These are phyloP conservation scores for Apiospora hydei DNA, from an alignment of 2,329 filamentous ascomycete species.

Conservation along the genomic window DNA sequence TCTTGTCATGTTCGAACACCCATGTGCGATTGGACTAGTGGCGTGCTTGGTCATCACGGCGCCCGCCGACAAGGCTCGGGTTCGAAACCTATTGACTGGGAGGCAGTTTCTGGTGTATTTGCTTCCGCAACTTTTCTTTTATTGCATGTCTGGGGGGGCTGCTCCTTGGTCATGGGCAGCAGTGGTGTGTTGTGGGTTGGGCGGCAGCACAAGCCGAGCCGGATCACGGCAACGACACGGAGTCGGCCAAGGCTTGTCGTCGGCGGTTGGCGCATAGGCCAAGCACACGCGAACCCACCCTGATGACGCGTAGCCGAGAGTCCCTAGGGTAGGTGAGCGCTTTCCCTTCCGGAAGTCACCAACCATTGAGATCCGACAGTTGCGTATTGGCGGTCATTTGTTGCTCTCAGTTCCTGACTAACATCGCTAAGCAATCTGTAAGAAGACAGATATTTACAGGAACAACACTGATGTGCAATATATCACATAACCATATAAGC, in stretches of 20 bases:
- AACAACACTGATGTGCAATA: background rate
- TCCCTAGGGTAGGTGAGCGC: background rate
- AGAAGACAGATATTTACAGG: background rate
- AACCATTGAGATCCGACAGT: background rate
- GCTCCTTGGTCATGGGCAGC: background rate
- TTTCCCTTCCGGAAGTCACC: too few relatives aligned
- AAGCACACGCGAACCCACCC: background rate
- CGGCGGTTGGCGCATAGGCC: conserved; percentile 11
- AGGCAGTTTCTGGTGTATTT: background rate
- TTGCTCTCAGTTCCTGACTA: background rate
- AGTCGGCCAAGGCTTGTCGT: conserved; percentile 20
- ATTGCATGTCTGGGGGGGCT: background rate
- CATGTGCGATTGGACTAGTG: background rate
- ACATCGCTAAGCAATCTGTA: background rate
- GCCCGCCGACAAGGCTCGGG: background rate
- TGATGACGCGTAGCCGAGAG: background rate
- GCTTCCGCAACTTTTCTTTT: background rate
- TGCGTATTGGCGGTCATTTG: background rate
- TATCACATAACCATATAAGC: too few relatives aligned
- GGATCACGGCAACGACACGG: conserved; percentile 14
- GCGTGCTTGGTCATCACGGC: background rate
- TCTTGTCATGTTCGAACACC: background rate
- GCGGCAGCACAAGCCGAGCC: conserved; percentile 3
- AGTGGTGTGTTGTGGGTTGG: background rate
- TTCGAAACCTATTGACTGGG: background rate